phyloP scores from a whole-genome alignment of 2,329 filamentous ascomycete genomes.

The Cylindrodendrum hubeiense region DNA sequence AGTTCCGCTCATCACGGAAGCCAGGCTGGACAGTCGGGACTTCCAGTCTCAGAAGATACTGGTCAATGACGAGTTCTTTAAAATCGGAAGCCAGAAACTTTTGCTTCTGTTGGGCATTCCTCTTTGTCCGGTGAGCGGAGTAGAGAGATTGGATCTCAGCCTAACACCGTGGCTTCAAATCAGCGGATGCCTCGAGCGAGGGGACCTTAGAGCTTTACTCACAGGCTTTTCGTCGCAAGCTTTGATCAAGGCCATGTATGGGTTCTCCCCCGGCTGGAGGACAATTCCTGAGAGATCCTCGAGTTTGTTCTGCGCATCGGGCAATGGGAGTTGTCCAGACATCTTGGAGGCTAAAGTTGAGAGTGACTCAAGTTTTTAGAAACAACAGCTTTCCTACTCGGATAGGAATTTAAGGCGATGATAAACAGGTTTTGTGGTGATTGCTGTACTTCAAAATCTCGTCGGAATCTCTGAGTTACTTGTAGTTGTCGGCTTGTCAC shows the following conservation, averaged over 20 bases:
- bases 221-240: conserved; percentile 77
- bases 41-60: conserved; percentile 78
- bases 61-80: conserved; percentile 79
- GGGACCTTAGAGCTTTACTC: conserved; percentile 43
- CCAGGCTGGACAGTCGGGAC: conserved; percentile 73
- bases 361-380: background rate
- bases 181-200: background rate
- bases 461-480: background rate
- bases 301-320: conserved; percentile 62
- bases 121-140: conserved; percentile 76
- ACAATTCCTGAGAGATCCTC: conserved; percentile 67
- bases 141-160: conserved; percentile 79
- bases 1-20: conserved; percentile 82
- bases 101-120: conserved; percentile 81
- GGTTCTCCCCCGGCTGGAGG: conserved; percentile 72
- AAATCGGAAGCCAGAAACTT: conserved; percentile 80
- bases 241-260: conserved; percentile 80
- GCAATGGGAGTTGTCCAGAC: conserved; percentile 33
- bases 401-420: background rate
- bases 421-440: background rate
- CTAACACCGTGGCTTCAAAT: conserved; percentile 52
- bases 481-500: background rate
- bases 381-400: background rate
- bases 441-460: background rate
- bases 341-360: background rate